Percentiles rank a stretch among this genome's conserved stretches.
Evolutionary conservation across 768 basidiomycete species (phyloP).

Genomic region (Botryobasidium botryosum): DNA sequence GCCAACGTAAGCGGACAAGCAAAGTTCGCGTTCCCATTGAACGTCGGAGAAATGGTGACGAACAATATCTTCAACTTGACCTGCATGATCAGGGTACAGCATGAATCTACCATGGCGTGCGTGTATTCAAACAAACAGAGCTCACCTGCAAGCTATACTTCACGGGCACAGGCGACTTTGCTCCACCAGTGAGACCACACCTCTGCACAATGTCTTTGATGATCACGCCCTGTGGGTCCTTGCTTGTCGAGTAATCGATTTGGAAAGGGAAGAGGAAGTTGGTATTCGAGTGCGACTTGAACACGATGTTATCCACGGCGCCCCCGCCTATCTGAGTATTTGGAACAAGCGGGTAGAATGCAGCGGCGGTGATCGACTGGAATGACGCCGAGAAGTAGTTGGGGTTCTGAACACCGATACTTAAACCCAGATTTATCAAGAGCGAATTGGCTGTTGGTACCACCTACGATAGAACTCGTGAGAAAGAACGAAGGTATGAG

Average conservation of each 20-base stretch:
- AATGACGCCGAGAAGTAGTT: conserved; percentile 62
- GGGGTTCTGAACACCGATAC: conserved; percentile 66
- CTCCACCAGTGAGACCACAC: conserved; percentile 35
- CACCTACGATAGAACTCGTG: conserved; percentile 18
- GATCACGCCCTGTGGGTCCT: conserved; percentile 36
- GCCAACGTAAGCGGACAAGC: conserved; percentile 37
- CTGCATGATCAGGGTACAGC: neutral
- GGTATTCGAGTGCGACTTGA: conserved; percentile 35
- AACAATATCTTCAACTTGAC: conserved; percentile 35
- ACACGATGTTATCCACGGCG: conserved; percentile 25
- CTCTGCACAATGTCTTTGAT: conserved; percentile 44
- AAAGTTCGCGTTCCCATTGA: conserved; percentile 45
- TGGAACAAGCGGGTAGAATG: conserved; percentile 51
- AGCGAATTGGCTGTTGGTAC: conserved; percentile 27
- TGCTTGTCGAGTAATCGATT: conserved; percentile 37
- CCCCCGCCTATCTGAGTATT: conserved; percentile 54
- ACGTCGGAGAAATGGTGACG: conserved; percentile 46
- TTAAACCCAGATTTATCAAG: conserved; percentile 41
- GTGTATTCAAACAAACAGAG: neutral
- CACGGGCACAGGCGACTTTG: conserved; percentile 35
- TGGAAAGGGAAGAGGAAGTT: conserved; percentile 64
- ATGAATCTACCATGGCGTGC: conserved; percentile 14
- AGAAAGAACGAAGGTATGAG: conserved; percentile 5
- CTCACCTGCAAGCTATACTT: conserved; percentile 48
- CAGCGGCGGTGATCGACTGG: conserved; percentile 40